Base-by-base conservation (phyloP, 2,329 filamentous ascomycete genomes). In the Orbilia blumenaviensis region DNA sequence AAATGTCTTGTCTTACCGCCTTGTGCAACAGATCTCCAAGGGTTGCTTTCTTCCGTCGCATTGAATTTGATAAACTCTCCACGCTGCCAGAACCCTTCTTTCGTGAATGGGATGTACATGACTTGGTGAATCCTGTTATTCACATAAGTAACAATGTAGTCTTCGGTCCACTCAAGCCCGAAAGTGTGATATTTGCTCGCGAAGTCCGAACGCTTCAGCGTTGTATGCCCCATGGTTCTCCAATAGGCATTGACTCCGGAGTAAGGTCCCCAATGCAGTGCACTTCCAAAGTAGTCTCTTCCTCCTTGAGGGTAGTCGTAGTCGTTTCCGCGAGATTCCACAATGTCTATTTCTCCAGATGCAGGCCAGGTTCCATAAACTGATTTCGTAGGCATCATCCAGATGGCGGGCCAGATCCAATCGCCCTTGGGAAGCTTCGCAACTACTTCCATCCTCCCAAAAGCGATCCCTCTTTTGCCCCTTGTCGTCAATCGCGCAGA, bases 281-380 rank as follows among this genome's bases (percentile, higher is more conserved):
- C 83, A 56, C 83, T 83, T 56, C 82, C 83, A 14, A 63, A 63
- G n/a, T 54, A 21, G 16, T 75, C 42, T 73, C 84, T 82, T 7
- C 82, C 81, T 14, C 85, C 85, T 38, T 82, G 82, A 21, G 82
- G 80, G 38, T 79, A 66, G 78, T 85, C 84, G 27, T 79, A 78
- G 23, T 80, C 80, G 78, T 88, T 87, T 50, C 86, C 86, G 29
- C 85, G 82, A 32, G 82, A 81, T 80, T 87, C 86, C 77, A 84
- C 83, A 44, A 88, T 85, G 80, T 88, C 86, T 64, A 88, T 88
- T 79, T 88, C 86, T 23, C 86, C 86, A 71, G 83, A 85, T 25
- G 81, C 80, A 6, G 86, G 86, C 86, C 86, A 88, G 8, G 78
- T 78, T 29, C 86, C 86, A 78, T 88, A 88, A 2, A 81, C 82